Conservation (phyloP, 306 rosid genomes). For the Vachellia collinsii region DNA sequence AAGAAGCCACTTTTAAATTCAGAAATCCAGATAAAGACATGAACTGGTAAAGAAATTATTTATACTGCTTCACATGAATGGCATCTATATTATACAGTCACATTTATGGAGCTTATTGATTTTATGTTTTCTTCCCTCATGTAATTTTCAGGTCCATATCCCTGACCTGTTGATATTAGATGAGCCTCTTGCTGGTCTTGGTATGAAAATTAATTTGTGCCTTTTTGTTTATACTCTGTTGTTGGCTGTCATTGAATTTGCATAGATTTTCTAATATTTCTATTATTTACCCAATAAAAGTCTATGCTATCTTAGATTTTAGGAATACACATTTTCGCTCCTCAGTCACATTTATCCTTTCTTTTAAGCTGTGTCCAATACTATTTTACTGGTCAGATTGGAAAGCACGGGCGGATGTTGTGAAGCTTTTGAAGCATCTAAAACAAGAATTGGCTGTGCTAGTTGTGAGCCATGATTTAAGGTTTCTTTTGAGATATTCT, state of each 20-base stretch:
- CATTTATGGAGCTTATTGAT: conserved; percentile 20
- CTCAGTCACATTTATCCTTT: not conserved
- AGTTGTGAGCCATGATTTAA: conserved; percentile 78
- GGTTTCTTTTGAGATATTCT: conserved; percentile 36
- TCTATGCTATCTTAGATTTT: conserved; percentile 24
- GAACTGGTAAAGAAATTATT: conserved; percentile 7
- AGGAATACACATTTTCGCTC: conserved; percentile 6
- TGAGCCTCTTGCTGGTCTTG: conserved; percentile 97
- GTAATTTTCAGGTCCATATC: conserved; percentile 72
- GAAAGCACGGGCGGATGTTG: conserved; percentile 91
- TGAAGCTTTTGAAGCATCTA: conserved; percentile 82
- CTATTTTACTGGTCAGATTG: conserved; percentile 60
- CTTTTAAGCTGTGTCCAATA: conserved; percentile 33
- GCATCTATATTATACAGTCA: conserved; percentile 17
- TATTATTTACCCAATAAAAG: conserved; percentile 1
- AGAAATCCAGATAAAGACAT: conserved; percentile 5
- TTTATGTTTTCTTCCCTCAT: conserved; percentile 26
- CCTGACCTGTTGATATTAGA: conserved; percentile 92
- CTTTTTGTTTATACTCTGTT: conserved; percentile 27
- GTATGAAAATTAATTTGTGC: conserved; percentile 51
- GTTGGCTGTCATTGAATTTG: conserved; percentile 27
- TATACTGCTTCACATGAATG: conserved; percentile 33
- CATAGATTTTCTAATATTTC: conserved; percentile 24
- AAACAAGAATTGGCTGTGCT: conserved; percentile 81
- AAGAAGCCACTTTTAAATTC: conserved; percentile 42